Base-by-base conservation (phyloP, 768 basidiomycete genomes). In the Lyophyllum atratum region DNA sequence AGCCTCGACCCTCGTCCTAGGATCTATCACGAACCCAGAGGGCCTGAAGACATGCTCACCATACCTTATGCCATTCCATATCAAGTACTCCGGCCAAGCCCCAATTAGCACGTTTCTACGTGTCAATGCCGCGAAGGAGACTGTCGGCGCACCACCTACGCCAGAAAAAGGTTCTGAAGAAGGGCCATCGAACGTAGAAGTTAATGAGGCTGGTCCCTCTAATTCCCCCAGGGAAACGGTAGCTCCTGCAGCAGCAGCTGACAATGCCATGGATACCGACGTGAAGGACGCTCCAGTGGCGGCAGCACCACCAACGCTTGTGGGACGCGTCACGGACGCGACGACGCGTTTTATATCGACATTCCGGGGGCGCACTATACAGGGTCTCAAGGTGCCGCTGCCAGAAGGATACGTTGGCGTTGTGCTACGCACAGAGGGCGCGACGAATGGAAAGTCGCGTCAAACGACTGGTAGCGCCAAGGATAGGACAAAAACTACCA, bases 41-140 rank as follows among this genome's bases (percentile, higher is more conserved):
- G 49, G 45, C 22, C 52, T 63, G 8, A 39, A 58, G n/a, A 55
- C 60, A 67, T 84, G 82, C 46, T 75, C 72, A 2, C 90, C 89
- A 1, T 80, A 86, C 66, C 78, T 95, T 28, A 92, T 95, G 89
- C 92, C 92, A 4, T 94, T 95, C 60, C 85, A 88, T 62, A 85
- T 93, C 46, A 71, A 78, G 12, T 84, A 92, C 69, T 76, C 80
- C 10, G 92, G 92, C 0, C 79, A 80, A 19, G 91, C 92, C 1
- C 85, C 86, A 5, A 75, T 93, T 17, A 87, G 87, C 3, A 86
- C 87, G 5, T 94, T 86, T 69, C 85, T 93, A 69, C 80, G 79
- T 44, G 76, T 86, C 51, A 79, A 79, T n/a, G 68, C 75, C n/a
- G 68, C 76, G 9, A 67, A 68, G 24, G 70, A 70, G 31, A 63